Conservation (phyloP, 306 rosid genomes). For the Castanea crenata region DNA sequence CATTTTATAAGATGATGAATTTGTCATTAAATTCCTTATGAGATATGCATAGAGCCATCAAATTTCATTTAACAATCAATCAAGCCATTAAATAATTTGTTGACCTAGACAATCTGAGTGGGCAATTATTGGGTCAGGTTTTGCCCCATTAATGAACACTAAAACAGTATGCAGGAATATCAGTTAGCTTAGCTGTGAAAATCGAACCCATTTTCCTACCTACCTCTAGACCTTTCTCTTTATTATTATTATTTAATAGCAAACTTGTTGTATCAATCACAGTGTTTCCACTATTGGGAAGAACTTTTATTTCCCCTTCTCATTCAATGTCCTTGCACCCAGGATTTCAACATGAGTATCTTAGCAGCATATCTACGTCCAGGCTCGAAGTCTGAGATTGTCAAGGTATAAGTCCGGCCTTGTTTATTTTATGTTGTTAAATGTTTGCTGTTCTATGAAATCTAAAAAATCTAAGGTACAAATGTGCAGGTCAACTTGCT, state of each 20-base stretch:
- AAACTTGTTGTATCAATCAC: not conserved
- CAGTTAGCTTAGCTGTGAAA: not conserved
- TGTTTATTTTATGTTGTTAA: constrained; percentile 2
- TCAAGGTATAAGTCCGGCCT: constrained; percentile 45
- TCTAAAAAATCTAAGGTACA: not conserved
- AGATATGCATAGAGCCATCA: not conserved
- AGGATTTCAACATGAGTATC: constrained; percentile 86
- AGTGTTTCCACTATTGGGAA: constrained; percentile 13
- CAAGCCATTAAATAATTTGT: not conserved
- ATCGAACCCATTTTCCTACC: not conserved
- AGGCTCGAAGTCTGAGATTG: constrained; percentile 71
- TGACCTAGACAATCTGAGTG: not conserved
- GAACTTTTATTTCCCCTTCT: constrained; percentile 1
- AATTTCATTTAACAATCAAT: not conserved
- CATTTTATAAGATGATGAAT: not conserved
- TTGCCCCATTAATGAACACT: not conserved
- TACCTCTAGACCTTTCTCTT: not conserved
- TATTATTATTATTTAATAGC: not conserved
- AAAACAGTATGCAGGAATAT: not conserved
- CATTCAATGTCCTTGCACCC: constrained; percentile 25
- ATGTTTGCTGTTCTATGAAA: not conserved
- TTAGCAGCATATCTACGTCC: constrained; percentile 79
- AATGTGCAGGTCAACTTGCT: constrained; percentile 62
- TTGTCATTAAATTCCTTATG: not conserved
- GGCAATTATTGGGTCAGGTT: not conserved